Evolutionary conservation across 768 basidiomycete genomes (phyloP).

Genomic region (Naematelia aurantialba): DNA sequence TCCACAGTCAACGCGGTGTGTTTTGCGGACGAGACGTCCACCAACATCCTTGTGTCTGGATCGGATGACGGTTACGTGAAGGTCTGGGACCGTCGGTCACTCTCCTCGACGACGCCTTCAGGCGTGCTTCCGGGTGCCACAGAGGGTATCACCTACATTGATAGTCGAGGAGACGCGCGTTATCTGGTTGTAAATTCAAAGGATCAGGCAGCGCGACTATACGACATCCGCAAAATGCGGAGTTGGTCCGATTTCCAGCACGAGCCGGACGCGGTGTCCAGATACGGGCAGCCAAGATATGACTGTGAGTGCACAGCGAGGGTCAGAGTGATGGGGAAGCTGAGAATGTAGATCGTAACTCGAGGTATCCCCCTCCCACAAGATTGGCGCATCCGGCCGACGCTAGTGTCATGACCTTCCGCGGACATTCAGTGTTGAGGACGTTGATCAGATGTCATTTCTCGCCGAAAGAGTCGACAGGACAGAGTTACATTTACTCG

Average conservation of each 20-base stretch:
- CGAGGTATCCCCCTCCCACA: conserved; percentile 60
- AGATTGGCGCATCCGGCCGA: conserved; percentile 74
- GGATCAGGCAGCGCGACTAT: conserved; percentile 84
- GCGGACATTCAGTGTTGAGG: conserved; percentile 81
- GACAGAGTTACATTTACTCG: conserved; percentile 88
- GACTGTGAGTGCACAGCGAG: conserved; percentile 64
- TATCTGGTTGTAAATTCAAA: conserved; percentile 95
- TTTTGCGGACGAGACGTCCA: conserved; percentile 89
- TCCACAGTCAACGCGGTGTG: conserved; percentile 76
- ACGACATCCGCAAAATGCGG: conserved; percentile 93
- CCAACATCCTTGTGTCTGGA: conserved; percentile 90
- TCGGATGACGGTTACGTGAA: conserved; percentile 93
- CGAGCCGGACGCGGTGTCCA: conserved; percentile 52
- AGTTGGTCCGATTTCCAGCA: conserved; percentile 65
- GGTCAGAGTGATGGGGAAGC: background rate
- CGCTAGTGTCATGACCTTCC: conserved; percentile 92
- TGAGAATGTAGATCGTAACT: conserved; percentile 25
- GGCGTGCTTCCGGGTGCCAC: conserved; percentile 93
- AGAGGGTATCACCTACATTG: conserved; percentile 87
- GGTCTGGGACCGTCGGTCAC: conserved; percentile 71
- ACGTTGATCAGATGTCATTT: conserved; percentile 97
- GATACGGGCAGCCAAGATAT: conserved; percentile 57
- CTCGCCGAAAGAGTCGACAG: conserved; percentile 87
- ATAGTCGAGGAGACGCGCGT: conserved; percentile 92
- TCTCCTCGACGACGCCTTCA: conserved; percentile 66